phyloP scores from a whole-genome alignment of 352 stramenopile genomes.

The Aphanomyces stellatus region DNA sequence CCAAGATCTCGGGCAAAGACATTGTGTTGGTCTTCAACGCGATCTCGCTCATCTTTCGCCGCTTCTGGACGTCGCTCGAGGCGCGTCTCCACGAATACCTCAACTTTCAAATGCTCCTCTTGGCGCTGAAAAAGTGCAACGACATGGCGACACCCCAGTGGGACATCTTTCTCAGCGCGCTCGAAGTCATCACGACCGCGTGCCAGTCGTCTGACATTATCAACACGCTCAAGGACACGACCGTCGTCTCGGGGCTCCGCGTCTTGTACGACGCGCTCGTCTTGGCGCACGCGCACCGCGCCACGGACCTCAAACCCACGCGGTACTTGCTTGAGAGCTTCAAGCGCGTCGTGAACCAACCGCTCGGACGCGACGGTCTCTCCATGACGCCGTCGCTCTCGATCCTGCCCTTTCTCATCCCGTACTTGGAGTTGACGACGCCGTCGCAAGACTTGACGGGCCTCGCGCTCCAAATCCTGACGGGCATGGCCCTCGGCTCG shows the following conservation, averaged over 20 bases:
- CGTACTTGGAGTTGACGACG: conserved; percentile 35
- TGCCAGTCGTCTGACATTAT: conserved; percentile 1
- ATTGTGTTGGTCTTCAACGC: conserved; percentile 66
- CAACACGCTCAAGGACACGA: conserved; percentile 1
- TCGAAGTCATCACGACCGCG: not conserved
- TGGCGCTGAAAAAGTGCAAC: conserved; percentile 68
- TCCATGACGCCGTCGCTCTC: conserved; percentile 65
- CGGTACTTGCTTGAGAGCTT: conserved; percentile 75
- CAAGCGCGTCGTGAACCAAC: conserved; percentile 72
- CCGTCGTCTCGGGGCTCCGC: conserved; percentile 9
- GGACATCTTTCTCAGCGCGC: not conserved
- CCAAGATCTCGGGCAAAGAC: conserved; percentile 59
- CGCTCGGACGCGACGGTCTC: conserved; percentile 43
- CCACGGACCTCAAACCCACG: conserved; percentile 58
- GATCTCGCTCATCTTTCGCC: conserved; percentile 50
- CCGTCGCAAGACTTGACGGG: conserved; percentile 60
- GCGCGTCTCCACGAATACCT: conserved; percentile 44
- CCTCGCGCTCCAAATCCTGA: conserved; percentile 71
- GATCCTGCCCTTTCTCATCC: conserved; percentile 66
- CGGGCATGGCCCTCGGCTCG: conserved; percentile 60
- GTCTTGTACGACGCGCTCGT: conserved; percentile 6
- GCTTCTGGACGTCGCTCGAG: conserved; percentile 48
- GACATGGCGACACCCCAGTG: conserved; percentile 34
- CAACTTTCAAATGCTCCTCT: conserved; percentile 62
- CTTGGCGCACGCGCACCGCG: not conserved